phyloP scores from a whole-genome alignment of 306 rosid genomes.

The Vigna nakashimae region DNA sequence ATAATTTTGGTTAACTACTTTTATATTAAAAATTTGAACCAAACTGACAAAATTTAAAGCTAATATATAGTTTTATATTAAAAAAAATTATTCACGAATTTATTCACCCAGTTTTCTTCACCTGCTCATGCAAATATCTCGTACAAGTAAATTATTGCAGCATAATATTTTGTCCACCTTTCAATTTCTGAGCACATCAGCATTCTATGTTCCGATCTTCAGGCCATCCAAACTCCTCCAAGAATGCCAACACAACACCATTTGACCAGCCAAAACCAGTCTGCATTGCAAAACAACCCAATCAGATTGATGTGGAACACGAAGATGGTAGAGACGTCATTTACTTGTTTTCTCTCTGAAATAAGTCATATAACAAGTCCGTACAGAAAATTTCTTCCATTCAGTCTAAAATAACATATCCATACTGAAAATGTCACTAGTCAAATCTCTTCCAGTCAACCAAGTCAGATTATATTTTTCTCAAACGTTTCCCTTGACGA shows the following conservation, averaged over 20 bases:
- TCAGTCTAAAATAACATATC: too few species aligned
- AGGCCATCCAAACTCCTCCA: slow-evolving; percentile 99
- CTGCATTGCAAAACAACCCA: slow-evolving; percentile 57
- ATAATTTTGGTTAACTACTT: too few species aligned
- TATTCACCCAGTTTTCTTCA: not conserved
- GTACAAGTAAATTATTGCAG: slow-evolving; percentile 4
- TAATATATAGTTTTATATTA: not conserved
- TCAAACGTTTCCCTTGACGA: not conserved
- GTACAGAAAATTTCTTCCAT: too few species aligned
- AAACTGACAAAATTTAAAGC: too few species aligned
- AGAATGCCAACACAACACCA: slow-evolving; percentile 87
- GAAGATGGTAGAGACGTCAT: slow-evolving; percentile 12
- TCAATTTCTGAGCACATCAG: slow-evolving; percentile 39
- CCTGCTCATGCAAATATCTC: not conserved
- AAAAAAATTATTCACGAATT: too few species aligned
- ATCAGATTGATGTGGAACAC: slow-evolving; percentile 24
- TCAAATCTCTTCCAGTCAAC: slow-evolving; percentile 20
- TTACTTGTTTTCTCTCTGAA: not conserved
- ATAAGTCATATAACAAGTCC: not conserved
- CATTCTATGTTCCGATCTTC: slow-evolving; percentile 63
- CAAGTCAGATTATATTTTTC: not conserved
- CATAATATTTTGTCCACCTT: not conserved
- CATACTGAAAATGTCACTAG: not conserved
- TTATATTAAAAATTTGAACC: too few species aligned
- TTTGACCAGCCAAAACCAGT: slow-evolving; percentile 99